A percentile compares a stretch with the other conserved stretches of the same genome.
These are phyloP conservation scores for Buddleja alternifolia DNA, from an alignment of 257 asterid genomes.

Conservation along the genomic window DNA sequence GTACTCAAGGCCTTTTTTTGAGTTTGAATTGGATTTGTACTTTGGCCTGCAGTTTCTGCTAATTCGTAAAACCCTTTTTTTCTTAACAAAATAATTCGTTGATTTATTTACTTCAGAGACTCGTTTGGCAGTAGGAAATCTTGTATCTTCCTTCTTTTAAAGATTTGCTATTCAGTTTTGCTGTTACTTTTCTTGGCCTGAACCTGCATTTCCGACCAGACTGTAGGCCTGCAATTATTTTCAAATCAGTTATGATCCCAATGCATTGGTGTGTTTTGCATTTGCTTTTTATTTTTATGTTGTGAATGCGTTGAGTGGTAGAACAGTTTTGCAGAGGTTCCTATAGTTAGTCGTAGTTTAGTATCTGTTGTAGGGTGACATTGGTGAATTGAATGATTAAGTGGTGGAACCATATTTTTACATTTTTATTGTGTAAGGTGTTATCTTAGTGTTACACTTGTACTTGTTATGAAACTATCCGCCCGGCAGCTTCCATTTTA, in stretches of 20 bases:
- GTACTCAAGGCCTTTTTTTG: background rate
- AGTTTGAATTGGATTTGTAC: background rate
- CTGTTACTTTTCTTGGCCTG: background rate
- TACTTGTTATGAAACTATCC: too few species aligned
- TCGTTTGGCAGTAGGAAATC: background rate
- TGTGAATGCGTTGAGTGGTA: background rate
- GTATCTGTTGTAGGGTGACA: too few species aligned
- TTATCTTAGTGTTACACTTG: too few species aligned
- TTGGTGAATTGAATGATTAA: too few species aligned
- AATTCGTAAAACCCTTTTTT: too few species aligned
- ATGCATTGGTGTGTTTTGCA: background rate
- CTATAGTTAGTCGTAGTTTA: background rate
- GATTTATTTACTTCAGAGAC: background rate
- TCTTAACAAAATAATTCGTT: too few species aligned
- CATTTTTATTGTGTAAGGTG: too few species aligned
- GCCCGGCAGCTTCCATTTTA: too few species aligned
- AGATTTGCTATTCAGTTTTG: background rate
- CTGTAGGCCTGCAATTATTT: background rate
- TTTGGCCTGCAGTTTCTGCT: background rate
- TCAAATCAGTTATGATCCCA: background rate
- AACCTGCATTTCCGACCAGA: constrained; percentile 7
- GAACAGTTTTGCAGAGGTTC: background rate
- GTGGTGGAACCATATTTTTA: too few species aligned
- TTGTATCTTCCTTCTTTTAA: background rate
- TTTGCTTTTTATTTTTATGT: background rate